Evolutionary conservation across 2,329 filamentous ascomycete species (phyloP).

Genomic region (Fusarium coicis): DNA sequence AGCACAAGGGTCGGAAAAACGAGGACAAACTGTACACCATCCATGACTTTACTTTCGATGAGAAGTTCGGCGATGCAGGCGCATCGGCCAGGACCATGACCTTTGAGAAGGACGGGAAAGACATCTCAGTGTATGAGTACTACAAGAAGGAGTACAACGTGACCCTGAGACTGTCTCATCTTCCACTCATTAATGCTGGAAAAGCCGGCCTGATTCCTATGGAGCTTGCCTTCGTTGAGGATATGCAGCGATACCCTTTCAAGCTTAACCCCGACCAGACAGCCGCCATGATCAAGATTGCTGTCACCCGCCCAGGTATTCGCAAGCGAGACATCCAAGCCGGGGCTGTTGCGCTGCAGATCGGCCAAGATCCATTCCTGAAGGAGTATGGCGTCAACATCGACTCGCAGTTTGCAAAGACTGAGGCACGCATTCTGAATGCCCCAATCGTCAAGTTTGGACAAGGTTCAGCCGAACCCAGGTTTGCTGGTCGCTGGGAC

Average conservation of each 20-base stretch:
- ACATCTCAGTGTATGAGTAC: conserved; percentile 63
- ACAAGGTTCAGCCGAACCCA: conserved; percentile 67
- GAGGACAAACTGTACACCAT: conserved; percentile 63
- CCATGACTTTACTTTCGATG: conserved; percentile 60
- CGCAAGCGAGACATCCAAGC: conserved; percentile 73
- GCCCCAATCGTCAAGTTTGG: conserved; percentile 78
- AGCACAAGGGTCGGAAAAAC: conserved; percentile 58
- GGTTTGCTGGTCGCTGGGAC: conserved; percentile 83
- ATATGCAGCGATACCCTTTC: conserved; percentile 70
- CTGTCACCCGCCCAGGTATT: conserved; percentile 78
- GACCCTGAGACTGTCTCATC: conserved; percentile 55
- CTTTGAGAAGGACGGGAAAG: conserved; percentile 64
- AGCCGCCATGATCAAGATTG: conserved; percentile 89
- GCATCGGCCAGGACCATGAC: conserved; percentile 62
- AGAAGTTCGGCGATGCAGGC: conserved; percentile 57
- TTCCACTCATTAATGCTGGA: conserved; percentile 69
- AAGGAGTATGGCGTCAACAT: conserved; percentile 79
- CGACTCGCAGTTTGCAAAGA: conserved; percentile 69
- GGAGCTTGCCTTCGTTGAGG: conserved; percentile 65
- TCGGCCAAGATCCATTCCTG: conserved; percentile 78
- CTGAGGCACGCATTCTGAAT: conserved; percentile 76
- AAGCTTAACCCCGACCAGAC: conserved; percentile 76
- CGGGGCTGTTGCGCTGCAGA: conserved; percentile 67
- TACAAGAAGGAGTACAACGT: conserved; percentile 66
- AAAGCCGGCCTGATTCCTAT: conserved; percentile 68